Evolutionary conservation across 225 moss, liverwort and hornwort genomes (phyloP), one percentile per base, ranked within the genome.

Genomic region (Pleurozium schreberi): DNA sequence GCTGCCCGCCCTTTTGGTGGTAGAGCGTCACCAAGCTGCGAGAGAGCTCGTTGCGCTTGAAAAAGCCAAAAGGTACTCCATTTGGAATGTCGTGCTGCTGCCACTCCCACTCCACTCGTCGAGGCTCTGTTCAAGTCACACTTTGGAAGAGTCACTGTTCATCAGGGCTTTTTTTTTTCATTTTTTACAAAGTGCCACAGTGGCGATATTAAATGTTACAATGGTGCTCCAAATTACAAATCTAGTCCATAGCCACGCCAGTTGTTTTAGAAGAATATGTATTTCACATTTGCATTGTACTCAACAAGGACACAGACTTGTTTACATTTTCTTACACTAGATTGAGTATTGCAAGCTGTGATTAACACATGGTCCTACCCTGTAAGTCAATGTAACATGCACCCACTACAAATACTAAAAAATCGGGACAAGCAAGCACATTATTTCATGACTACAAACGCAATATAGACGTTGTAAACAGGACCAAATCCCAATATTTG

Each of bases 11-110:
- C 85, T 65, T 58, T 9, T 34, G 91, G 63, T 78, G 78, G 83
- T 38, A 59, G 87, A 91, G 66, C 89, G 91, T 91, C 91, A 83
- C 86, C 82, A 86, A n/a, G 82, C 84, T 84, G 76, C 85, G 49
- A 68, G n/a, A n/a, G 84, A 28, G 69, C 79, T 85, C 52, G 84
- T 60, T 84, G 60, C 75, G n/a, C 68, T 74, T 73, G 57, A 40
- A 49, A 82, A 75, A 87, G 60, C 83, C 87, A 84, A 90, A 84
- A 84, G 83, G 90, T 87, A 77, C 68, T 60, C 19, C 38, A 53
- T 38, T 55, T 62, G 11, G 67, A 18, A 26, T 17, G 53, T 38
- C 53, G 15, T 78, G 77, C 38, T 77, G 23, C 77, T 55, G 79
- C 27, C 27, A 58, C 79, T 79, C 58, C 27, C 79, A 79, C 57